Percentiles rank a stretch among this genome's conserved stretches.
Conservation (phyloP, 768 basidiomycete genomes). For the Termitomyces sp. region DNA sequence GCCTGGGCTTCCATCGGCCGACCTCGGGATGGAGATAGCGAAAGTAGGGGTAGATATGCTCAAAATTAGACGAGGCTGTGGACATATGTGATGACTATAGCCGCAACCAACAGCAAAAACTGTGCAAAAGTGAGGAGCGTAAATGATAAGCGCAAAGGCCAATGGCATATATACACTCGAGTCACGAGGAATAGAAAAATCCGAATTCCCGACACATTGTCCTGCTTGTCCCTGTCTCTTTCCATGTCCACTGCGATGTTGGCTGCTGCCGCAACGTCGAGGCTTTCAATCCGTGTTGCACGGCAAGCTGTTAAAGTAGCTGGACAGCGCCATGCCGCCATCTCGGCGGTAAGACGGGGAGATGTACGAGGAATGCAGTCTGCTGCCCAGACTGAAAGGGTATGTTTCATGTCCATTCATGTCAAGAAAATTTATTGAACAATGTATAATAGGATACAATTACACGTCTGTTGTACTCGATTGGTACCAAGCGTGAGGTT, state of each 20-base stretch:
- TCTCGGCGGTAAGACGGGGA: constrained; percentile 35
- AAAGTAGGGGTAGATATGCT: not conserved
- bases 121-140: constrained; percentile 18
- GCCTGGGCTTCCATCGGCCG: not conserved
- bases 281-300: constrained; percentile 30
- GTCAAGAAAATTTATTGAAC: not conserved
- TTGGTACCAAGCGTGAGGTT: constrained; percentile 96
- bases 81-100: not conserved
- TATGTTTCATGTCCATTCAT: constrained; percentile 25
- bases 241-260: constrained; percentile 24
- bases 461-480: constrained; percentile 91
- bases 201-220: constrained; percentile 12
- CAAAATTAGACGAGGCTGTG: constrained; percentile 1
- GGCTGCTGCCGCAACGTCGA: constrained; percentile 27
- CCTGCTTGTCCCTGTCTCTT: constrained; percentile 12
- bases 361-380: constrained; percentile 46
- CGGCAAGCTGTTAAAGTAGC: constrained; percentile 45
- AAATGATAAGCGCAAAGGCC: constrained; percentile 16
- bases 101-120: constrained; percentile 23
- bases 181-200: constrained; percentile 17
- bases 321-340: constrained; percentile 39
- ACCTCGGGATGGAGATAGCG: not conserved
- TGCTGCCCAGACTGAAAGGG: constrained; percentile 71
- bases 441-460: constrained; percentile 76
- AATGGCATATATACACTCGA: constrained; percentile 10